Base-by-base conservation (phyloP, 169 alveolate species). In the Theileria orientalis region DNA sequence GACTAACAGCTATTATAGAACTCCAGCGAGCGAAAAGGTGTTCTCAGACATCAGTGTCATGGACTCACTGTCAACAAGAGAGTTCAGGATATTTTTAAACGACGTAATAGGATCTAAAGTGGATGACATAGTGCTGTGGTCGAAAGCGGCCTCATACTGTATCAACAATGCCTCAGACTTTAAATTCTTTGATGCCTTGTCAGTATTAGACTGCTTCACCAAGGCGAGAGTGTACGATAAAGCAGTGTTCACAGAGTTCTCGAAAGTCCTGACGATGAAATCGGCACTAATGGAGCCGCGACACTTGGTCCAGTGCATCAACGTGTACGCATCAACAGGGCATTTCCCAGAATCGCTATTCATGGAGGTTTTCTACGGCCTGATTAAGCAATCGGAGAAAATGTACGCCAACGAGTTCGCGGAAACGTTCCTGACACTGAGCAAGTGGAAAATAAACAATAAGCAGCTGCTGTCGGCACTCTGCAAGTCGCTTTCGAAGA, bases 101-200 rank as follows among this genome's bases (percentile, higher is more conserved):
- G 87, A 70, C 21, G 88, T 86, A 19, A 74, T 86, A 19, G 63
- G 54, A 2, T 76, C 85, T 33, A 73, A 67, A 25, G 90, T 83
- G 21, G 70, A 59, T 14, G 94, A 89, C 47, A 59, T 74, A 2
- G 40, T 82, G 25, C 64, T 89, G 41, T 89, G 94, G 94, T 82
- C 92, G 33, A 88, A 89, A 51, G 85, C 86, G 19, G 69, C 90
- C 6, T 32, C 86, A 25, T 47, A 74, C 59, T 83, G 91, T 35
- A 83, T 89, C 33, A 52, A 60, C 25, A 44, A 71, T 47, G 76
- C 91, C 33, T 52, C 84, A 13, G 72, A 85, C 9, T 89, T 89
- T 79, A 89, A 89, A 66, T 85, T 77, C 46, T 89, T 89, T 69
- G 94, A 89, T 60, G 79, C 89, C 19, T 27, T 85, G 37, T 46